These are phyloP conservation scores for Pisolithus marmoratus DNA, from an alignment of 768 basidiomycete species.

Conservation along the genomic window DNA sequence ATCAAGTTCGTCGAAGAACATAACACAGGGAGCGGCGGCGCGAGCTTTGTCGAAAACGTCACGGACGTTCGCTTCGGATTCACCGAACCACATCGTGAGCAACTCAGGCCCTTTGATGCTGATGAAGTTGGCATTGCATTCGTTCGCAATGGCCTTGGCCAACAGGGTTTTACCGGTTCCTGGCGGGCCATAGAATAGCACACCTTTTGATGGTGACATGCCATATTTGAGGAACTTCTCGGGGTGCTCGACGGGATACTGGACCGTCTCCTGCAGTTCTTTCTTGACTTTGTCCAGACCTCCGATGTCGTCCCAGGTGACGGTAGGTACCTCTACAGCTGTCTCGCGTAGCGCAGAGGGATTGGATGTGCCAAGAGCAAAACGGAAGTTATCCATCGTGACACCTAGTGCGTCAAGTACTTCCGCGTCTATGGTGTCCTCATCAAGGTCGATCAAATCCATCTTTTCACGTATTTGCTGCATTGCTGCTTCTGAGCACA, in stretches of 20 bases:
- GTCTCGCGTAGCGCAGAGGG: slow-evolving; percentile 99
- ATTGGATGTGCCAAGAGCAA: slow-evolving; percentile 94
- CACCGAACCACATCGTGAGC: slow-evolving; percentile 99
- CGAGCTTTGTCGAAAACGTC: slow-evolving; percentile 99
- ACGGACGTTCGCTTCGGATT: slow-evolving; percentile 99
- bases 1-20: slow-evolving; percentile 99
- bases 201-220: slow-evolving; percentile 99
- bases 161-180: slow-evolving; percentile 99
- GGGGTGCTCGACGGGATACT: slow-evolving; percentile 99
- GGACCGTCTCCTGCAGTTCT: slow-evolving; percentile 98
- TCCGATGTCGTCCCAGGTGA: slow-evolving; percentile 99
- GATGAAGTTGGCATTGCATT: slow-evolving; percentile 99
- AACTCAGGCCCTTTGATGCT: slow-evolving; percentile 99
- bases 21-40: slow-evolving; percentile 98
- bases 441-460: slow-evolving; percentile 93
- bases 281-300: slow-evolving; percentile 99
- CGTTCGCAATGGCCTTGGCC: slow-evolving; percentile 98
- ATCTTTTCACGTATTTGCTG: slow-evolving; percentile 99
- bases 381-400: slow-evolving; percentile 99
- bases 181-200: slow-evolving; percentile 98
- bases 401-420: slow-evolving; percentile 98
- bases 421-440: slow-evolving; percentile 98
- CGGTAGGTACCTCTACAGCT: slow-evolving; percentile 97
- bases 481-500: slow-evolving; percentile 99
- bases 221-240: slow-evolving; percentile 99